phyloP scores from a whole-genome alignment of 202 grass and related monocot species.

The Zizania palustris region DNA sequence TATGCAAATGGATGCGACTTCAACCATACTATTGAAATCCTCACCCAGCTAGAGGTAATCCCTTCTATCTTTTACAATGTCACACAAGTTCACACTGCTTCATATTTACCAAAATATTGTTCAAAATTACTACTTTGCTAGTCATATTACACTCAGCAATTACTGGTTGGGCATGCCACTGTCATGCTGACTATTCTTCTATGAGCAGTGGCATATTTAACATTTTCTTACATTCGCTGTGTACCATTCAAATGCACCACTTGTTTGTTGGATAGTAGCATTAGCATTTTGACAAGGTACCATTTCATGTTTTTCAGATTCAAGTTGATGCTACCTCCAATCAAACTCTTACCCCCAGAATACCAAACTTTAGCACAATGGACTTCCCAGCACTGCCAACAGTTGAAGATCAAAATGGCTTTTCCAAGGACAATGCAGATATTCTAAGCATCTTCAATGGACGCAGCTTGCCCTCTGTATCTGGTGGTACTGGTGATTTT shows the following conservation, averaged over 20 bases:
- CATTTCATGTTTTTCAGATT: conserved; percentile 58
- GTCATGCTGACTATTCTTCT: neutral
- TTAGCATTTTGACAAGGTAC: neutral
- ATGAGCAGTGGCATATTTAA: neutral
- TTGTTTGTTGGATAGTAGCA: neutral
- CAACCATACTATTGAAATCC: conserved; percentile 83
- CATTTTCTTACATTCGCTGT: neutral
- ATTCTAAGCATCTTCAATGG: conserved; percentile 45
- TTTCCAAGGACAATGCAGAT: conserved; percentile 57
- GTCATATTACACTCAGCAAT: neutral
- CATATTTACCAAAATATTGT: neutral
- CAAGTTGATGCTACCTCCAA: conserved; percentile 77
- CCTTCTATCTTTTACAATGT: conserved; percentile 8
- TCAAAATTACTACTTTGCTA: neutral
- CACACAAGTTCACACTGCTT: neutral
- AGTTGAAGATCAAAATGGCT: conserved; percentile 63
- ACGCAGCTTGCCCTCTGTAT: conserved; percentile 44
- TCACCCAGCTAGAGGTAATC: conserved; percentile 91
- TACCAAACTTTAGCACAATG: conserved; percentile 75
- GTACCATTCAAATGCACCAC: neutral
- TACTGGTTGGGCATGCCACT: neutral
- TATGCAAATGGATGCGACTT: conserved; percentile 87
- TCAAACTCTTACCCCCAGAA: conserved; percentile 42
- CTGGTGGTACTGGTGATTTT: conserved; percentile 70
- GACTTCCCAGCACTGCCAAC: conserved; percentile 84